Evolutionary conservation across 192 early-diverging fungal species (phyloP), one percentile per base, ranked within the genome.

Genomic region (Backusella parvicylindrica): DNA sequence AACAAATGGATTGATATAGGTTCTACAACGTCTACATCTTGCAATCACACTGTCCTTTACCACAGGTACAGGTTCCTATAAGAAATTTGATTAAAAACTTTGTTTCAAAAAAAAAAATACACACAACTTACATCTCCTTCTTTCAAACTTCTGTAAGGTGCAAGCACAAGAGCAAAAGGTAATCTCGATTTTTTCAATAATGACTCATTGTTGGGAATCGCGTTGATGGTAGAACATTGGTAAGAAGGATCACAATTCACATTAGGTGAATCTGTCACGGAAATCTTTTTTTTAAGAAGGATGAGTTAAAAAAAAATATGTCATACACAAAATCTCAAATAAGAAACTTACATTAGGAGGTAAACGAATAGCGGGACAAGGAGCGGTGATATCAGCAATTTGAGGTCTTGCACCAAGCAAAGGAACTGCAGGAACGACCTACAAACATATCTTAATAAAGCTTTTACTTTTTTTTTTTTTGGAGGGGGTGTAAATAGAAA

Each of bases 1-100:
- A 7, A 98, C 93, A 83, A 93, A 99, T 28, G 97, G 97, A 72
- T 98, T 98, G 79, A 99, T 95, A 75, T 99, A 99, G 3, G 95
- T 93, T 72, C 97, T 87, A 83, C 97, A 99, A 28, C 96, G 85
- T 35, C 97, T 87, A 84, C 97, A 99, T 35, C 97, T 90, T 70
- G 96, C 94, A 84, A 99, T 97, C 63, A 91, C 89, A 28, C 89
- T 89, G 70, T 97, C 93, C n/a, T 92, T 88, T 31, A 97, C 90
- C 0, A 97, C 92, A 2, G 96, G 96, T 1, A 98, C 92, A 60
- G 91, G 87, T 18, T 88, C 89, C 80, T 91, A 83, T n/a, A n/a
- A n/a, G n/a, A n/a, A n/a, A n/a, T n/a, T n/a, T n/a, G n/a, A 56
- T 26, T 12, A 31, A 8, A 15, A n/a, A 12, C 2, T 15, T n/a